Evolutionary conservation across 1,139 yeast genomes (phyloP).

Genomic region (Geotrichum fermentans): DNA sequence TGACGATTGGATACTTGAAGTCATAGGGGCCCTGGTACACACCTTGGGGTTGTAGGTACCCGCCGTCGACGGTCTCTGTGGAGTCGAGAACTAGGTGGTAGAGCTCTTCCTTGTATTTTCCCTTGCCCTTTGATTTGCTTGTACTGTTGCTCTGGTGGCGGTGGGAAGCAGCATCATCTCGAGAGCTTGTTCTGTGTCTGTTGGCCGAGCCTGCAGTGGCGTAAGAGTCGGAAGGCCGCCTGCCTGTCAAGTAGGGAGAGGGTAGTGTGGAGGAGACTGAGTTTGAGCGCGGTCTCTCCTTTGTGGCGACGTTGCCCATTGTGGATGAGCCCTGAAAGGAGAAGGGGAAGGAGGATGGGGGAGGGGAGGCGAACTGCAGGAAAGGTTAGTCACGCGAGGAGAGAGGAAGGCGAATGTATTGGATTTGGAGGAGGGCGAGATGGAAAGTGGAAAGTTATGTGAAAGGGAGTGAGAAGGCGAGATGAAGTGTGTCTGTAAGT

Average conservation of each 20-base stretch:
- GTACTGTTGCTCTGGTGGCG: slow-evolving; percentile 4
- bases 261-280: slow-evolving; percentile 13
- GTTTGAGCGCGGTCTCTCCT: slow-evolving; percentile 18
- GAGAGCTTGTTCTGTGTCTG: too few species aligned
- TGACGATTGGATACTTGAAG: slow-evolving; percentile 68
- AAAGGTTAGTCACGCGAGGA: too few species aligned
- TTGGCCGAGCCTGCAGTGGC: too few species aligned
- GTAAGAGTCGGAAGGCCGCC: too few species aligned
- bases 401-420: too few species aligned
- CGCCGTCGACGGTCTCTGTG: slow-evolving; percentile 45
- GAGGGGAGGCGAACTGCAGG: not conserved
- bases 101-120: slow-evolving; percentile 11
- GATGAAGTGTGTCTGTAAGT: too few species aligned
- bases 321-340: not conserved
- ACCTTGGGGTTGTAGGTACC: slow-evolving; percentile 75
- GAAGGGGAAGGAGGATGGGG: not conserved
- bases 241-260: too few species aligned
- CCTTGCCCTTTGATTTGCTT: slow-evolving; percentile 1
- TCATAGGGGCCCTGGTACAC: slow-evolving; percentile 74
- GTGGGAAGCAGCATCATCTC: too few species aligned
- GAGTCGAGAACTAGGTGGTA: slow-evolving; percentile 32
- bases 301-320: slow-evolving; percentile 19
- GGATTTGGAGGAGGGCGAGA: too few species aligned
- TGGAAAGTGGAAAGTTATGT: too few species aligned
- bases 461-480: too few species aligned